Evolutionary conservation across 106 monocot species (phyloP).

Genomic region (Platanthera zijinensis): DNA sequence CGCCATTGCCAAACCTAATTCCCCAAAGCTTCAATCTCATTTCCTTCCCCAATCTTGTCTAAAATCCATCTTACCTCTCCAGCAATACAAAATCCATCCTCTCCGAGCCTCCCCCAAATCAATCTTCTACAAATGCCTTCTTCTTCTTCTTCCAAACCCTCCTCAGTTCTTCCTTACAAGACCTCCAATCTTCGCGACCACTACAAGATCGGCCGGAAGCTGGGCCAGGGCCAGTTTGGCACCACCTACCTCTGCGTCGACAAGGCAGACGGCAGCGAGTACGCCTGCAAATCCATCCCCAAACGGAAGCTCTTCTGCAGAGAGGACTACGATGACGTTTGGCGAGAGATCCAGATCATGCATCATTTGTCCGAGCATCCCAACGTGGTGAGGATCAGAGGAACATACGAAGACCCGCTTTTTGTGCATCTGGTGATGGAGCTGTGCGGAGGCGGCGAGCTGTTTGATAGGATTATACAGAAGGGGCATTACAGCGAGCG

Average conservation of each 20-base stretch:
- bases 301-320: conserved; percentile 30
- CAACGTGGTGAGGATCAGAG: conserved; percentile 23
- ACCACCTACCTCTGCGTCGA: conserved; percentile 23
- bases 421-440: conserved; percentile 31
- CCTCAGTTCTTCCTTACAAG: conserved; percentile 29
- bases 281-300: conserved; percentile 28
- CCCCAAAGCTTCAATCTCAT: too few species aligned
- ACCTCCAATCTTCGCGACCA: conserved; percentile 27
- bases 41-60: not conserved
- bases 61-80: not conserved
- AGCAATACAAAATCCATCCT: not conserved
- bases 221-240: conserved; percentile 28
- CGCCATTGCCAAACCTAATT: not conserved
- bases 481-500: conserved; percentile 28
- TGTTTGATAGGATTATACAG: conserved; percentile 17
- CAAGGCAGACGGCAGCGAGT: conserved; percentile 19
- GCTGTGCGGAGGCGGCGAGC: conserved; percentile 19
- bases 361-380: conserved; percentile 32
- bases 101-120: not conserved
- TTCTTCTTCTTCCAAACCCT: conserved; percentile 8
- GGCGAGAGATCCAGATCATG: conserved; percentile 38
- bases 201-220: conserved; percentile 23
- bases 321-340: conserved; percentile 32
- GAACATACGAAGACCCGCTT: conserved; percentile 22
- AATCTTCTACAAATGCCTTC: not conserved